A percentile compares a stretch with the other conserved stretches of the same genome.
phyloP scores from a whole-genome alignment of 805 yeast species.

The Saccharomycopsis fermentans region DNA sequence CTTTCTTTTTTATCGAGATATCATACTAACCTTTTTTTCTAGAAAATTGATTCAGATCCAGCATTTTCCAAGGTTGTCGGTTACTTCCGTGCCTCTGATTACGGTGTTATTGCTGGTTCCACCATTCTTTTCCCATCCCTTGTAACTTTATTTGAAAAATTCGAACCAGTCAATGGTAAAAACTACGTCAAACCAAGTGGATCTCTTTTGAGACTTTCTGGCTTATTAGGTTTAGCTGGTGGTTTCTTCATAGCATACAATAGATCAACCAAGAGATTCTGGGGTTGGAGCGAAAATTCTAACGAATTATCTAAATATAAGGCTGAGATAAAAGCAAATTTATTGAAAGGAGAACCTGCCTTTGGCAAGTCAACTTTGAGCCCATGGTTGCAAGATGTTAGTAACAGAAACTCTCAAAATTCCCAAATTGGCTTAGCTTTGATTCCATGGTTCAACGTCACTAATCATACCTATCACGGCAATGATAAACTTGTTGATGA shows the following conservation, averaged over 20 bases:
- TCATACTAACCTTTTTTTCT: neutral
- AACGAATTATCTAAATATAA: slow-evolving; percentile 66
- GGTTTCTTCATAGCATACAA: slow-evolving; percentile 69
- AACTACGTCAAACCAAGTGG: slow-evolving; percentile 41
- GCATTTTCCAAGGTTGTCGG: slow-evolving; percentile 60
- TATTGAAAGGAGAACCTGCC: slow-evolving; percentile 56
- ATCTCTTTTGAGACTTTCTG: slow-evolving; percentile 47
- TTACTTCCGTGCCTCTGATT: slow-evolving; percentile 63
- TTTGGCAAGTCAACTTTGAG: slow-evolving; percentile 56
- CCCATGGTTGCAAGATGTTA: slow-evolving; percentile 61
- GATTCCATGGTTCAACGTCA: slow-evolving; percentile 77
- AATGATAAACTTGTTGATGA: slow-evolving; percentile 42
- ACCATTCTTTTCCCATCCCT: slow-evolving; percentile 42
- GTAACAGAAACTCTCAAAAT: slow-evolving; percentile 69
- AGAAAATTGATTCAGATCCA: slow-evolving; percentile 72
- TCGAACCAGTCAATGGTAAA: slow-evolving; percentile 39
- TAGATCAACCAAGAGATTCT: slow-evolving; percentile 58
- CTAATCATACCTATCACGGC: slow-evolving; percentile 75
- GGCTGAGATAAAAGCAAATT: slow-evolving; percentile 56
- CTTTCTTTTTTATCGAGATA: neutral
- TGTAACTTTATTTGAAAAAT: slow-evolving; percentile 34
- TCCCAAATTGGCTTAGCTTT: slow-evolving; percentile 50
- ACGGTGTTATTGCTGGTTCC: slow-evolving; percentile 37
- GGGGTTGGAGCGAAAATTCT: slow-evolving; percentile 66
- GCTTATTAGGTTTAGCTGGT: slow-evolving; percentile 54